Base-by-base conservation (phyloP, 148 eudicot species). In the Limonium bicolor region DNA sequence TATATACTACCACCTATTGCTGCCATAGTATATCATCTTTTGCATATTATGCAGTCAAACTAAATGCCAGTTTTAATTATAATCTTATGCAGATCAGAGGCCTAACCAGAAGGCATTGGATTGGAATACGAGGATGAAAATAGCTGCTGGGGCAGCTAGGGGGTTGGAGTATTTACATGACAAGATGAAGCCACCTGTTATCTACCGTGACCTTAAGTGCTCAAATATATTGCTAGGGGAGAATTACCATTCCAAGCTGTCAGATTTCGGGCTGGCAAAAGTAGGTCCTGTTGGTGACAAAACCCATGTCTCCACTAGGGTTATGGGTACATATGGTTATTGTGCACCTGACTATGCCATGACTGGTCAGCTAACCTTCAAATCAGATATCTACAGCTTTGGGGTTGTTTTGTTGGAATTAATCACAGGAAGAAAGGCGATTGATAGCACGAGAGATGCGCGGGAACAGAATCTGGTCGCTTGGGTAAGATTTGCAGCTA, bases 301-400 rank as follows among this genome's bases (percentile, higher is more conserved):
- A 23, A 30, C 53, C 35, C 41, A 48, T 31, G 53, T 48, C 53
- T 48, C 53, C 11, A 48, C 53, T 20, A 33, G 53, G 27, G 53
- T 48, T 17, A 48, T 48, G 53, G 53, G 53, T 15, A 48, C 53
- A 20, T 48, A 30, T 15, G 53, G 53, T 17, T 48, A 48, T 33
- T 48, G 53, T 32, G 53, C 38, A 20, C 53, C 53, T 6, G 53
- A 48, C 28, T 48, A 48, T 48, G 53, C 53, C 12, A 48, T 33
- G 39, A 48, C 39, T 13, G 53, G 53, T 20, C 38, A 33, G 17
- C 38, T 48, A 16, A 48, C 37, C 14, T 31, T 48, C 53, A 48
- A 48, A 22, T 48, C 53, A 30, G 53, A 48, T 33, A 48, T 48
- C 4, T 48, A 30, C 39, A 48, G 53, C 53, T 48, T 48, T 7